These are phyloP conservation scores for Metarhizium robertsii DNA, from an alignment of 2,329 filamentous ascomycete species.

Conservation along the genomic window DNA sequence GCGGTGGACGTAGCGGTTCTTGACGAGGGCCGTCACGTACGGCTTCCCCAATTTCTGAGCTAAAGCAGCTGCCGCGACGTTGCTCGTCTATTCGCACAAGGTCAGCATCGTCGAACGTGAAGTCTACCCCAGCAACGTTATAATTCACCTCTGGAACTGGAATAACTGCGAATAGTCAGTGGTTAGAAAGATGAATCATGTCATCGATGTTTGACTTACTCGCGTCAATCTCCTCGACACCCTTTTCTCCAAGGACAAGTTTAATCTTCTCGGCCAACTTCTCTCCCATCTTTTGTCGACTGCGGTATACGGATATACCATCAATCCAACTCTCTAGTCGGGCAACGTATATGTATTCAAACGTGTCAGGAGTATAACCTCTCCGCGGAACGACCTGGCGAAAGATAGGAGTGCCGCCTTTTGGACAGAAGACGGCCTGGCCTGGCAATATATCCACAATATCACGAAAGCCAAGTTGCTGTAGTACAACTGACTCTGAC, in stretches of 20 bases:
- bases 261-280: conserved; percentile 68
- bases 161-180: conserved; percentile 42
- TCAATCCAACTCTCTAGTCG: conserved; percentile 77
- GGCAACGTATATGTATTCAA: conserved; percentile 83
- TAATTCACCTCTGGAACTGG: conserved; percentile 47
- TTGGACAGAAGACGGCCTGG: conserved; percentile 76
- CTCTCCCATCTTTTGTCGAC: conserved; percentile 77
- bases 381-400: conserved; percentile 60
- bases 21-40: conserved; percentile 74
- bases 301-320: conserved; percentile 77
- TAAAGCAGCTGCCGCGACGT: conserved; percentile 68
- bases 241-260: conserved; percentile 56
- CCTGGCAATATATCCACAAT: conserved; percentile 73
- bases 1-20: conserved; percentile 43
- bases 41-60: conserved; percentile 69
- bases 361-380: conserved; percentile 67
- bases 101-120: conserved; percentile 1
- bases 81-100: conserved; percentile 50
- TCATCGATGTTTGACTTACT: conserved; percentile 9
- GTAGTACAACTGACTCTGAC: conserved; percentile 77
- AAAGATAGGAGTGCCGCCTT: conserved; percentile 66
- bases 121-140: neutral
- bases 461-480: conserved; percentile 69
- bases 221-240: conserved; percentile 67
- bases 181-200: conserved; percentile 6